Base-by-base conservation (phyloP, 2,329 filamentous ascomycete genomes). In the Verticillium nonalfalfae region DNA sequence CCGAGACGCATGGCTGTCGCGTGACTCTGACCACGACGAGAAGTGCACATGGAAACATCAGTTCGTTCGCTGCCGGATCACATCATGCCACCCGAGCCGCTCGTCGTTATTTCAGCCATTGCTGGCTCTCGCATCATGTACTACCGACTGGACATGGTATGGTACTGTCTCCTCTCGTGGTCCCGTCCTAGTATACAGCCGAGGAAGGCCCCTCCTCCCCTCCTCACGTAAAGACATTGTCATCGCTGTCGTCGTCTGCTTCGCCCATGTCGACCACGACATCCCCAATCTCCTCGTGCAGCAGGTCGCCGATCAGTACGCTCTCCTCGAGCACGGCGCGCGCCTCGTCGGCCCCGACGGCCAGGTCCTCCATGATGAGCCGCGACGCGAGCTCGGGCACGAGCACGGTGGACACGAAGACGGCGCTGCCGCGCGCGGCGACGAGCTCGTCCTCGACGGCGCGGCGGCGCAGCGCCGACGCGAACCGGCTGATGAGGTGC, bases 351-450 rank as follows among this genome's bases (percentile, higher is more conserved):
- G 74, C 73, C 2, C 67, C 70, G 26, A 82, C 75, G 2, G 65
- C 62, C 79, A 86, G 81, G 63, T 86, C 84, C 66, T 86, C 81
- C 74, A 79, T 81, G 64, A 86, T 83, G 59, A 87, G 73, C 63
- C 73, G 76, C 39, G 82, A 76, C 31, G 81, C 78, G 65, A 86
- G 70, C 71, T 96, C 93, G 0, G 91, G 90, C 31, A 96, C 90
- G 63, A 96, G 76, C 1, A 94, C 90, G 1, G 81, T 80, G 73
- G 93, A 89, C 2, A 93, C 85, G 68, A 89, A 94, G 31, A 81
- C 83, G 4, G 85, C 85, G 39, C 88, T 82, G 1, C 90, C 89
- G 36, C 88, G 80, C 1, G 84, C 83, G 14, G 88, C 83, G 62
- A 93, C 84, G 18, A 91, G 78, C 15, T 79, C 76, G 70, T 94